phyloP scores from a whole-genome alignment of 2,329 filamentous ascomycete genomes.

The Trichoderma cornu-damae region DNA sequence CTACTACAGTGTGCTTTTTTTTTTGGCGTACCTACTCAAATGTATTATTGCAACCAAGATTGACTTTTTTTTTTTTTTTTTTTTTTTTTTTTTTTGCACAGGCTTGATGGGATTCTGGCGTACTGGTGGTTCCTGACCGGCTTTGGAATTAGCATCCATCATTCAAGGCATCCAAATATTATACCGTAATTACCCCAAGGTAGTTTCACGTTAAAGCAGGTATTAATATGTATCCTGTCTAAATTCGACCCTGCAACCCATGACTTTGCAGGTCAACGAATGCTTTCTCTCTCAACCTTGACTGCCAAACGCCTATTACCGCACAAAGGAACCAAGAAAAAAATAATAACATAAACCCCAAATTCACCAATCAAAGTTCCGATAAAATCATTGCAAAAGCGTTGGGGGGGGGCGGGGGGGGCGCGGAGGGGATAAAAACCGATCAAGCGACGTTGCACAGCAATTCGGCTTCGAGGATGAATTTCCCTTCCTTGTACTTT shows the following conservation, averaged over 20 bases:
- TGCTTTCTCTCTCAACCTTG: neutral
- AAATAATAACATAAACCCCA: no score
- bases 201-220: neutral
- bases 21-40: neutral
- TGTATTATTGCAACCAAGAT: neutral
- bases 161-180: neutral
- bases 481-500: slow-evolving; percentile 99
- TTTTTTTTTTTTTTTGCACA: neutral
- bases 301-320: slow-evolving; percentile 2
- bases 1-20: neutral
- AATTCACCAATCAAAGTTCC: no score
- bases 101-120: neutral
- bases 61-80: neutral
- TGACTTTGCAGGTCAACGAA: neutral
- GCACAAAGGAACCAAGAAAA: neutral
- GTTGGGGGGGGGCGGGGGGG: no score
- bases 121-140: neutral
- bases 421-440: neutral
- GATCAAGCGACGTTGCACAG: slow-evolving; percentile 67
- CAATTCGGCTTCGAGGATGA: slow-evolving; percentile 88
- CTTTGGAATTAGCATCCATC: neutral
- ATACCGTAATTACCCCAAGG: neutral
- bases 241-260: neutral
- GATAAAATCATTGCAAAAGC: neutral
- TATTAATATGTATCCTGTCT: neutral